Base-by-base conservation (phyloP, 1,139 yeast species). In the Zygosaccharomyces sapae region DNA sequence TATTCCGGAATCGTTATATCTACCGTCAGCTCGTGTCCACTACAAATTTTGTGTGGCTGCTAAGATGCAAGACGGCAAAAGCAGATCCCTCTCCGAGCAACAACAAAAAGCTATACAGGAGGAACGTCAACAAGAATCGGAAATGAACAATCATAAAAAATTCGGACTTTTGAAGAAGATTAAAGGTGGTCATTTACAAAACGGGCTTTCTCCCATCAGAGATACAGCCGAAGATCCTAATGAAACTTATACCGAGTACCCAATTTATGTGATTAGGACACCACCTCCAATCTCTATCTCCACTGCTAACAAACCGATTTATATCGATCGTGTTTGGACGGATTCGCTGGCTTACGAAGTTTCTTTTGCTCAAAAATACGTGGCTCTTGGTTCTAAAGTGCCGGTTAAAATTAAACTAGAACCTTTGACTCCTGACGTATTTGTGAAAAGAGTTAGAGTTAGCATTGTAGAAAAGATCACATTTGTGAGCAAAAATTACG, bases 271-370 rank as follows among this genome's bases (percentile, higher is more conserved):
- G 59, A 81, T 87, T 4, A 73, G 96, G 52, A 78, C 86, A 0
- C 96, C 96, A 1, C 96, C 96, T 0, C 77, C 81, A n/a, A 76
- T 77, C 55, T 87, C 89, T 1, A 73, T 81, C 33, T 79, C 88
- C 0, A 78, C 86, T 6, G 79, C 85, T 3, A 85, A 86, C 62
- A 86, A 85, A 59, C 95, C 96, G 0, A 79, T 89, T 25, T 85
- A 82, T 62, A 87, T 89, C 27, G 85, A 86, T 58, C 76, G 92
- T 49, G 75, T 82, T 2, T 89, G 96, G 96, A 85, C 83, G 56
- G 83, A 86, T 53, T 68, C 92, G 0, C 70, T 89, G 38, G 85
- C 82, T 50, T 89, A 89, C 65, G 86, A 86, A 55, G 77, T 89
- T 29, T 78, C 88, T 0, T 75, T 88, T 47, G 95, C 94, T 0